Evolutionary conservation across 2,329 filamentous ascomycete species (phyloP).

Genomic region (Uncinocarpus reesii): DNA sequence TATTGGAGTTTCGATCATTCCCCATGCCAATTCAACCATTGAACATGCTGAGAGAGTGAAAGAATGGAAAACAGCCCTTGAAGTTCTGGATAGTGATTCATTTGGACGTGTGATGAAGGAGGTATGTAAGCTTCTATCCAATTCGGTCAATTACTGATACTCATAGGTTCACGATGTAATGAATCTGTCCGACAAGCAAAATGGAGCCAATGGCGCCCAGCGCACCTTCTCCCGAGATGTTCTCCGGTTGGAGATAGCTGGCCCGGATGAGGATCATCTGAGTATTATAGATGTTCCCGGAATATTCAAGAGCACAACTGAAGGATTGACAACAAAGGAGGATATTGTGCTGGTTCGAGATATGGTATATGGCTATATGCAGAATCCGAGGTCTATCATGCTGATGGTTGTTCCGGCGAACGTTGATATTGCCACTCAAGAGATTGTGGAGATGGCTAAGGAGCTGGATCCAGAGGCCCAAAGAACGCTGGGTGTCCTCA

Average conservation of each 20-base stretch:
- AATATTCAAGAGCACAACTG: constrained; percentile 29
- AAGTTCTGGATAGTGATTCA: constrained; percentile 19
- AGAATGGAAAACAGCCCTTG: constrained; percentile 21
- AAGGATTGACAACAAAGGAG: constrained; percentile 14
- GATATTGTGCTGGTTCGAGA: constrained; percentile 17
- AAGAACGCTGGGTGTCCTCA: constrained; percentile 28
- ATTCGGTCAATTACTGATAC: not conserved
- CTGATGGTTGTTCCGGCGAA: constrained; percentile 45
- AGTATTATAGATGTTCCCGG: constrained; percentile 41
- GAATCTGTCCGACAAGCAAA: constrained; percentile 20
- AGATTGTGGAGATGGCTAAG: constrained; percentile 38
- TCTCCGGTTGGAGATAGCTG: constrained; percentile 35
- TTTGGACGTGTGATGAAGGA: constrained; percentile 20
- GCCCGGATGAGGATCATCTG: constrained; percentile 33
- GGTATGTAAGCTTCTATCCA: not conserved
- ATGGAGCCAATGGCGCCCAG: not conserved
- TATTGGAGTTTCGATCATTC: constrained; percentile 32
- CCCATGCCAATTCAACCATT: constrained; percentile 21
- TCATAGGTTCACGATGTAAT: constrained; percentile 21
- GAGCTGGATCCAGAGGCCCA: constrained; percentile 21
- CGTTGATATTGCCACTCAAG: constrained; percentile 47
- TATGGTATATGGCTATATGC: constrained; percentile 43
- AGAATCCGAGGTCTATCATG: constrained; percentile 47
- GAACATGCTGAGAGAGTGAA: constrained; percentile 19
- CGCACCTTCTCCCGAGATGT: constrained; percentile 36